Conservation (phyloP, 257 asterid genomes). For the Fraxinus cuspidata region DNA sequence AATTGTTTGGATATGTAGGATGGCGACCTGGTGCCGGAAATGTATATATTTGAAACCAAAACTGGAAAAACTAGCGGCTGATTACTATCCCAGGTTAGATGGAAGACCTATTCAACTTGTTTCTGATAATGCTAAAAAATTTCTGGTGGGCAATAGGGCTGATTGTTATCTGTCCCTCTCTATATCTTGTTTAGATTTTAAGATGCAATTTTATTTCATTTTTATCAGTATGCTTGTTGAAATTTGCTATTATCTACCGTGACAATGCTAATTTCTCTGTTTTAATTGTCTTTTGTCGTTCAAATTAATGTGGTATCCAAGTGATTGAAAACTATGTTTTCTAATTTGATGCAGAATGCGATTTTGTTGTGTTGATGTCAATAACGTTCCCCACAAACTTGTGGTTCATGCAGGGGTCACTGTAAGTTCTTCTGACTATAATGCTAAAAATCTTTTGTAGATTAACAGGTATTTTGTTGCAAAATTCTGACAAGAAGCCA, state of each 20-base stretch:
- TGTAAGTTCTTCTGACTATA: conserved; percentile 54
- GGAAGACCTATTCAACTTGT: conserved; percentile 14
- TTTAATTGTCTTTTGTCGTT: background rate
- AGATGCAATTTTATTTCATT: background rate
- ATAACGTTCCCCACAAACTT: conserved; percentile 78
- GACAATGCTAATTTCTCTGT: background rate
- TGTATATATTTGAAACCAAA: conserved; percentile 94
- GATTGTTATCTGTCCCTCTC: background rate
- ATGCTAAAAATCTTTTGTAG: background rate
- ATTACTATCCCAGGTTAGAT: conserved; percentile 78
- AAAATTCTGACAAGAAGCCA: background rate
- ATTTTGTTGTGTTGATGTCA: conserved; percentile 80
- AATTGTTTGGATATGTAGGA: conserved; percentile 62
- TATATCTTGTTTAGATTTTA: background rate
- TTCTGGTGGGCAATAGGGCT: background rate
- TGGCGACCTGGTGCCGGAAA: conserved; percentile 97
- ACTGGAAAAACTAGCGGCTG: conserved; percentile 87
- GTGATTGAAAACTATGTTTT: conserved; percentile 1
- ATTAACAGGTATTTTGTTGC: background rate
- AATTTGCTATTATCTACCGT: background rate
- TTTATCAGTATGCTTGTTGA: conserved; percentile 2
- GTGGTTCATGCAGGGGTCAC: conserved; percentile 83
- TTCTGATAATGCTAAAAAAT: conserved; percentile 9
- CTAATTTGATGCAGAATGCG: conserved; percentile 54
- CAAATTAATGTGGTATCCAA: background rate